Evolutionary conservation across 2,329 filamentous ascomycete genomes (phyloP).

Genomic region (Sclerotinia glacialis): DNA sequence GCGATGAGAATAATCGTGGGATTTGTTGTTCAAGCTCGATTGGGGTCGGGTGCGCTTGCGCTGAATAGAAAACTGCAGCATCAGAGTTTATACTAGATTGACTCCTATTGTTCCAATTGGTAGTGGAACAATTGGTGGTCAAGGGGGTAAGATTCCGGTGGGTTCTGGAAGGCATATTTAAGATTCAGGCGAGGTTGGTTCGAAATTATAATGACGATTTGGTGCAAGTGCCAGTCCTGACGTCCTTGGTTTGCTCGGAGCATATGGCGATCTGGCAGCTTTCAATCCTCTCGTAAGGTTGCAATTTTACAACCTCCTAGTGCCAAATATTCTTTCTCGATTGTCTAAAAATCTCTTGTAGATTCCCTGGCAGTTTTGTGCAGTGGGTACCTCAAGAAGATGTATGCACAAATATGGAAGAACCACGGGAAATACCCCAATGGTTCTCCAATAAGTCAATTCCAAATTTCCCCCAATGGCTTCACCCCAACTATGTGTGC

Average conservation of each 20-base stretch:
- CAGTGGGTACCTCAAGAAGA: constrained; percentile 14
- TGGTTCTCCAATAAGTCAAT: background rate
- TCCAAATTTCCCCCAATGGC: constrained; percentile 8
- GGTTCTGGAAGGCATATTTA: constrained; percentile 28
- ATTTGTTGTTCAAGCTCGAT: constrained; percentile 28
- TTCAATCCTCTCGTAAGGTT: constrained; percentile 7
- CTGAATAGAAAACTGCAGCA: constrained; percentile 37
- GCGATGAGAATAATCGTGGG: constrained; percentile 23
- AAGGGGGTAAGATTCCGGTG: constrained; percentile 27
- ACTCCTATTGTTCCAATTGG: constrained; percentile 32
- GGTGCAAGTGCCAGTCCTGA: constrained; percentile 2
- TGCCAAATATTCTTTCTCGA: background rate
- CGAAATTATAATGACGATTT: constrained; percentile 10
- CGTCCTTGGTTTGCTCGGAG: background rate
- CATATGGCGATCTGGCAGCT: background rate
- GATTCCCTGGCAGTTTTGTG: background rate
- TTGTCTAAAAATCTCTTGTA: background rate
- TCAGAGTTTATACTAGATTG: constrained; percentile 35
- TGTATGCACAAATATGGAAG: constrained; percentile 9
- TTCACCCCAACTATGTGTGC: background rate
- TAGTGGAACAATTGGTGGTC: constrained; percentile 26
- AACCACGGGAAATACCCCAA: constrained; percentile 9
- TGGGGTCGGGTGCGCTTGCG: constrained; percentile 27
- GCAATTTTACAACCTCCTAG: constrained; percentile 1
- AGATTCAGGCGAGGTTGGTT: constrained; percentile 17